phyloP scores from a whole-genome alignment of 2,329 filamentous ascomycete genomes.

The Xylariaceae sp. region DNA sequence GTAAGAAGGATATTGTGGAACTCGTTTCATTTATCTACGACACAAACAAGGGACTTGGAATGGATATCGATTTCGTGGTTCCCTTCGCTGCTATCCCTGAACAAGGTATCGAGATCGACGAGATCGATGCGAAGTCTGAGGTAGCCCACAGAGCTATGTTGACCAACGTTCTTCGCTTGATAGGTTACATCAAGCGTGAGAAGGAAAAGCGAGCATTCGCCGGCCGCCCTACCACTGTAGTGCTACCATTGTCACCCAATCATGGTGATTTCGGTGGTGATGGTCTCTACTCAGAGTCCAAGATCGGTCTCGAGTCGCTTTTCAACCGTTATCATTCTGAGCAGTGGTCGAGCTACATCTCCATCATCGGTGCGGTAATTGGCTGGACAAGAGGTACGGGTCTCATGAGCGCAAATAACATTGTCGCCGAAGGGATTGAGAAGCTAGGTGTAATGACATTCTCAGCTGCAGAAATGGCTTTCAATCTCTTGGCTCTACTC shows the following conservation, averaged over 20 bases:
- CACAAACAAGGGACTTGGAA: slow-evolving; percentile 88
- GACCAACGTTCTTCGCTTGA: slow-evolving; percentile 87
- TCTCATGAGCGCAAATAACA: slow-evolving; percentile 95
- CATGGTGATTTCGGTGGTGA: slow-evolving; percentile 98
- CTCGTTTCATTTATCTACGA: slow-evolving; percentile 96
- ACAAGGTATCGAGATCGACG: slow-evolving; percentile 94
- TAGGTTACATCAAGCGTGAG: slow-evolving; percentile 85
- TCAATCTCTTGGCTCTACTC: slow-evolving; percentile 96
- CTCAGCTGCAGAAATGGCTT: slow-evolving; percentile 98
- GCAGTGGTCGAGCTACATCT: slow-evolving; percentile 94
- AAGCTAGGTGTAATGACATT: slow-evolving; percentile 95
- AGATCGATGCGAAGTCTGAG: slow-evolving; percentile 94
- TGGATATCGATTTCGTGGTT: slow-evolving; percentile 94
- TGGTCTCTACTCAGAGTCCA: slow-evolving; percentile 96
- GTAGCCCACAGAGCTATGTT: slow-evolving; percentile 98
- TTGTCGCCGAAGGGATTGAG: slow-evolving; percentile 95
- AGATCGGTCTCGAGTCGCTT: slow-evolving; percentile 91
- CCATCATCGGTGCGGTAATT: slow-evolving; percentile 96
- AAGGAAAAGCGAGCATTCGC: slow-evolving; percentile 85
- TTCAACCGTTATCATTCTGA: slow-evolving; percentile 99
- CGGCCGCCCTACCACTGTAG: slow-evolving; percentile 92
- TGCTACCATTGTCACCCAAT: slow-evolving; percentile 92
- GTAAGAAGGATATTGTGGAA: slow-evolving; percentile 94
- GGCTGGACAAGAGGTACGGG: slow-evolving; percentile 98
- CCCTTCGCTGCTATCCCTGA: slow-evolving; percentile 97